A percentile compares a stretch with the other conserved stretches of the same genome.
These are phyloP conservation scores for Daldinia loculata DNA, from an alignment of 495 filamentous ascomycete genomes.

Conservation along the genomic window DNA sequence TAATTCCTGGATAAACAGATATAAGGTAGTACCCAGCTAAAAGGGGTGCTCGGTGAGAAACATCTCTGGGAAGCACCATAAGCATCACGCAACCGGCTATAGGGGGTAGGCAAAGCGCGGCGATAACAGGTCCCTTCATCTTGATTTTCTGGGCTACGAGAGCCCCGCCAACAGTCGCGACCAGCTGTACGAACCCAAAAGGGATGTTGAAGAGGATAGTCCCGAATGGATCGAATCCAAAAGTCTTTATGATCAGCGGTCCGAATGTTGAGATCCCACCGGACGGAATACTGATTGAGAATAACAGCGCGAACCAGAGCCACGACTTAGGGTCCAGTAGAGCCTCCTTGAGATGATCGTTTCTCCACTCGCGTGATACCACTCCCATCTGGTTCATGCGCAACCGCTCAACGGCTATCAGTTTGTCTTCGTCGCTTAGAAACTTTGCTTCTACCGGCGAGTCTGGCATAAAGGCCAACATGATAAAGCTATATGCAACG, in stretches of 20 bases:
- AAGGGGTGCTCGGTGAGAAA: slow-evolving; percentile 56
- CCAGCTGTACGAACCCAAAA: slow-evolving; percentile 67
- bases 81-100: slow-evolving; percentile 67
- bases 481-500: slow-evolving; percentile 55
- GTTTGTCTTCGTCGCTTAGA: slow-evolving; percentile 63
- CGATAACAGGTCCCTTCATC: slow-evolving; percentile 64
- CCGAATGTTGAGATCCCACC: slow-evolving; percentile 71
- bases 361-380: slow-evolving; percentile 66
- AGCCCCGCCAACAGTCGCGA: slow-evolving; percentile 66
- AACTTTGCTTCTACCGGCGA: slow-evolving; percentile 66
- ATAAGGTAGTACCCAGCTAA: slow-evolving; percentile 69
- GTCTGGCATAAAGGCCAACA: slow-evolving; percentile 64
- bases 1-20: slow-evolving; percentile 69
- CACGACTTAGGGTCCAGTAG: slow-evolving; percentile 67
- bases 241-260: slow-evolving; percentile 66
- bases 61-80: slow-evolving; percentile 57
- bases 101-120: slow-evolving; percentile 63
- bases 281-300: slow-evolving; percentile 63
- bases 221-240: slow-evolving; percentile 65
- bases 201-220: slow-evolving; percentile 72
- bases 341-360: slow-evolving; percentile 67
- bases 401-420: slow-evolving; percentile 54
- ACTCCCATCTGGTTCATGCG: slow-evolving; percentile 72
- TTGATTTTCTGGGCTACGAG: slow-evolving; percentile 62
- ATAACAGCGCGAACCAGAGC: slow-evolving; percentile 67